These are phyloP conservation scores for Pyrenochaeta sp. DNA, from an alignment of 2,329 filamentous ascomycete species.

Conservation along the genomic window DNA sequence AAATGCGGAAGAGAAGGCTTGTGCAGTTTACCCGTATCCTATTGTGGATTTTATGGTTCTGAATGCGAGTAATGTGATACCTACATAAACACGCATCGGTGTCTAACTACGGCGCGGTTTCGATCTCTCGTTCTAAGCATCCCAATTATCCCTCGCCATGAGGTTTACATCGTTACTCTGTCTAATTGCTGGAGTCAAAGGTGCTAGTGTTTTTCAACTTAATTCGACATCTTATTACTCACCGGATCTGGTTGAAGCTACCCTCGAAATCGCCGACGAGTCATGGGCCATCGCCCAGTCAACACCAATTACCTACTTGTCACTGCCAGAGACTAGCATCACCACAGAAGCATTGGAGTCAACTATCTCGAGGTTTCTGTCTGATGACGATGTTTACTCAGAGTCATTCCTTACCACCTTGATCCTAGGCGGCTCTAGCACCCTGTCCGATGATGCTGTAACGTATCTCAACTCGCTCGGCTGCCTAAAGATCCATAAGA, in stretches of 20 bases:
- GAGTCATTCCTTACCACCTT: constrained; percentile 11
- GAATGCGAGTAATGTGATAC: neutral
- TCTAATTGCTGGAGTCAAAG: neutral
- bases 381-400: constrained; percentile 16
- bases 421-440: constrained; percentile 10
- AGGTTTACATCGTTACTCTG: neutral
- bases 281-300: constrained; percentile 1
- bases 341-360: constrained; percentile 1
- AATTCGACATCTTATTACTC: constrained; percentile 12
- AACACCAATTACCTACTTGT: constrained; percentile 9
- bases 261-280: neutral
- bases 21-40: neutral
- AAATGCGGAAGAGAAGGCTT: neutral
- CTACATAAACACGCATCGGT: neutral
- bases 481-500: constrained; percentile 9
- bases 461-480: constrained; percentile 7
- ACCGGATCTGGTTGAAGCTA: constrained; percentile 5
- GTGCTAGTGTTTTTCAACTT: constrained; percentile 6
- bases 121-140: neutral
- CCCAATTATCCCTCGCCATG: constrained; percentile 1
- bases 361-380: constrained; percentile 3
- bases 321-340: neutral
- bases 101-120: neutral
- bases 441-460: constrained; percentile 2
- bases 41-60: neutral